Conservation (phyloP, 345 rosid genomes). For the Populus tremula region DNA sequence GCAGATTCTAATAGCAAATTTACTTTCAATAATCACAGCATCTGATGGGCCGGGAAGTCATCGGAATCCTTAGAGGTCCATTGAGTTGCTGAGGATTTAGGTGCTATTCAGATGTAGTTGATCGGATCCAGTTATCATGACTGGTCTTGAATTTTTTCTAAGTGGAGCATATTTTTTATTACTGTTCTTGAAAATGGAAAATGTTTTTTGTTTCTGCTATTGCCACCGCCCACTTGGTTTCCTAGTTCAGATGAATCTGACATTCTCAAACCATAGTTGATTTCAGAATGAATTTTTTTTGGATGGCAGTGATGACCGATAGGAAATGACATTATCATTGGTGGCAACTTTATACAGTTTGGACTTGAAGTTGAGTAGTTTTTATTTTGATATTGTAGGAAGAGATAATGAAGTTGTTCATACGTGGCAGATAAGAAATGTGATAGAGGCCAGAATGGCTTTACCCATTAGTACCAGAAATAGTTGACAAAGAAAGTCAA, state of each 20-base stretch:
- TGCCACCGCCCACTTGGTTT: background rate
- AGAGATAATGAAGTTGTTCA: background rate
- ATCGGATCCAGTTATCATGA: background rate
- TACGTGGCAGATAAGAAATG: background rate
- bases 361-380: no score
- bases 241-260: background rate
- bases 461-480: background rate
- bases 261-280: constrained; percentile 2
- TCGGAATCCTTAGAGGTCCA: constrained; percentile 17
- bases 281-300: background rate
- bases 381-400: no score
- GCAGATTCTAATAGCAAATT: constrained; percentile 92
- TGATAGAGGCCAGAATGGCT: background rate
- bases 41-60: constrained; percentile 79
- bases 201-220: background rate
- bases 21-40: constrained; percentile 94
- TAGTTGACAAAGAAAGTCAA: background rate
- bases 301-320: constrained; percentile 6
- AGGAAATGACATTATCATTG: background rate
- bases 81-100: constrained; percentile 14
- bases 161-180: background rate
- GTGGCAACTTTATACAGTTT: no score
- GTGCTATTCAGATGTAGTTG: background rate
- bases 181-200: background rate
- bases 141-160: background rate